Evolutionary conservation across 2,329 filamentous ascomycete genomes (phyloP).

Genomic region (Thermoascus crustaceus): DNA sequence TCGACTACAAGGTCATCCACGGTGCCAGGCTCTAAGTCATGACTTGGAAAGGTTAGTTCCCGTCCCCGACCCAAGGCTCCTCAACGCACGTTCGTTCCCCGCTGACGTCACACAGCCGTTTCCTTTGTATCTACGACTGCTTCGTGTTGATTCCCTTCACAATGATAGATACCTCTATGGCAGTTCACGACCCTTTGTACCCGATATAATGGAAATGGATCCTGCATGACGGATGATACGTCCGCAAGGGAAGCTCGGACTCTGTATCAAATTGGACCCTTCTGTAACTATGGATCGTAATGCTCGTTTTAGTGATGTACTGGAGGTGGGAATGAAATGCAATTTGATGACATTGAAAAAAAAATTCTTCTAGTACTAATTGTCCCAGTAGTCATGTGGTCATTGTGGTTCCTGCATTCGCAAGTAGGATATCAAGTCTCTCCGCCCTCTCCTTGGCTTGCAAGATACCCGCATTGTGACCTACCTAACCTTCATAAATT

Average conservation of each 20-base stretch:
- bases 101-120: constrained; percentile 1
- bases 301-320: too few species aligned
- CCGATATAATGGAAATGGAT: constrained; percentile 4
- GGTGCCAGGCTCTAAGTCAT: constrained; percentile 53
- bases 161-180: constrained; percentile 1
- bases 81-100: neutral
- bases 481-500: too few species aligned
- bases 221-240: neutral
- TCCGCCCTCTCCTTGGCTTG: too few species aligned
- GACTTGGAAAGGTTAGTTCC: constrained; percentile 5
- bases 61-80: neutral
- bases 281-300: constrained; percentile 6
- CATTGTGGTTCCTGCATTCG: too few species aligned
- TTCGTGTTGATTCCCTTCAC: neutral
- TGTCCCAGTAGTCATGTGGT: too few species aligned
- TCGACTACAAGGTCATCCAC: constrained; percentile 99
- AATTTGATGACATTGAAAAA: constrained; percentile 2
- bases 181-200: constrained; percentile 5
- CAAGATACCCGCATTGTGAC: too few species aligned
- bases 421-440: too few species aligned
- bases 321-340: neutral
- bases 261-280: constrained; percentile 6
- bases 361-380: too few species aligned
- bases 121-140: constrained; percentile 1
- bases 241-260: neutral